Evolutionary conservation across 768 basidiomycete species (phyloP).

Genomic region (Favolaschia claudopus): DNA sequence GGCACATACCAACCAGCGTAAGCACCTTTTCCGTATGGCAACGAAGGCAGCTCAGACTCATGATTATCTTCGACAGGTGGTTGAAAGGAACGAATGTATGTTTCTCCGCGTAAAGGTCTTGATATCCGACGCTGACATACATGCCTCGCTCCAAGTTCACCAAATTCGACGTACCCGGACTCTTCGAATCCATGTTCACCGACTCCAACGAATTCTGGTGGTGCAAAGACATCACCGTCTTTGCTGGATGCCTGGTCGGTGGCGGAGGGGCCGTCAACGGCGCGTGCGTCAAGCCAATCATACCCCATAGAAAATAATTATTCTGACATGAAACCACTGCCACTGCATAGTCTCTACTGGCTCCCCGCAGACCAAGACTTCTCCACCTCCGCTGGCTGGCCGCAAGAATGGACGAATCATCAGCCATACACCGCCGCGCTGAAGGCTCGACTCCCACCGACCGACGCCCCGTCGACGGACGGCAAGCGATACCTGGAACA

Average conservation of each 20-base stretch:
- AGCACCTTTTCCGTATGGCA: background rate
- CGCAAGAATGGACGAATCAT: constrained; percentile 46
- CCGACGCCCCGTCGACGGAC: constrained; percentile 48
- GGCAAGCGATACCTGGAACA: constrained; percentile 51
- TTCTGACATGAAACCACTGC: too few relatives aligned
- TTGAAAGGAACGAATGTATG: constrained; percentile 52
- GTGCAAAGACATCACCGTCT: constrained; percentile 72
- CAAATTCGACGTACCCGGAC: constrained; percentile 70
- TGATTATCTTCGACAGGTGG: constrained; percentile 47
- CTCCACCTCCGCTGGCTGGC: constrained; percentile 45
- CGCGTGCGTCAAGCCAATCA: constrained; percentile 56
- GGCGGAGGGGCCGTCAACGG: constrained; percentile 72
- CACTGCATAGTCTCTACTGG: constrained; percentile 24
- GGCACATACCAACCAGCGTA: constrained; percentile 58
- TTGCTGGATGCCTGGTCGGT: constrained; percentile 70
- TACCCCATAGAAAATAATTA: background rate
- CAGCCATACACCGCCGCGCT: constrained; percentile 40
- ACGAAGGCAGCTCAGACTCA: background rate
- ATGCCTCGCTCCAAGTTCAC: too few relatives aligned
- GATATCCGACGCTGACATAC: background rate
- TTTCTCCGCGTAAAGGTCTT: background rate
- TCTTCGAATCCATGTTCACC: constrained; percentile 72
- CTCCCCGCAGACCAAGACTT: constrained; percentile 40
- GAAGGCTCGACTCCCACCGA: constrained; percentile 45
- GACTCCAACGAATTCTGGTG: constrained; percentile 66